These are phyloP conservation scores for Diplosphaera chodatii DNA, from an alignment of 139 green algal species.

Conservation along the genomic window DNA sequence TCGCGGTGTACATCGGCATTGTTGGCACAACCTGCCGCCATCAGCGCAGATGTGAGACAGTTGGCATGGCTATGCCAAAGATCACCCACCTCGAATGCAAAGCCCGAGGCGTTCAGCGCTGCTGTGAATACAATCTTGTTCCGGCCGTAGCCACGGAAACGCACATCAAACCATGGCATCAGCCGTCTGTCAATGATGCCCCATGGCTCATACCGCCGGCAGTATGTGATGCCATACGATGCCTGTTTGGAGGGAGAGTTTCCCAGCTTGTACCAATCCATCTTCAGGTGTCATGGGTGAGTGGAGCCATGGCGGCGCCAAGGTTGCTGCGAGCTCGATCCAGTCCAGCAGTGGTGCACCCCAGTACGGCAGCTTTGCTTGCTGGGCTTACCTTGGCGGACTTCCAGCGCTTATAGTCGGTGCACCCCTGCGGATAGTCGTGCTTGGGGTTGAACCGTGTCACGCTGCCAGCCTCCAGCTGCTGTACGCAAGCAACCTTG, in stretches of 20 bases:
- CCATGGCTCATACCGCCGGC: slow-evolving; percentile 10
- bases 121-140: slow-evolving; percentile 1
- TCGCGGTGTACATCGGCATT: no score
- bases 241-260: neutral
- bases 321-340: neutral
- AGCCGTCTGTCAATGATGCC: slow-evolving; percentile 3
- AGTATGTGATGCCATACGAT: neutral
- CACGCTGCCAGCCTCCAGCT: neutral
- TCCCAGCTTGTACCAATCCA: no score
- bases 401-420: neutral
- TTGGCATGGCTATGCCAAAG: no score
- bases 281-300: no score
- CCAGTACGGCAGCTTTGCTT: no score
- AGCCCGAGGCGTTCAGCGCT: neutral
- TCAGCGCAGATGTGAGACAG: no score
- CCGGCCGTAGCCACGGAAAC: neutral
- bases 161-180: neutral
- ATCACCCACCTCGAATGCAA: neutral
- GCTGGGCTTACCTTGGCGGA: neutral
- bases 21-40: no score
- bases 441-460: neutral
- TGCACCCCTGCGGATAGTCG: neutral
- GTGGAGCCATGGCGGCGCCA: no score
- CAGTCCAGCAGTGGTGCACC: no score
- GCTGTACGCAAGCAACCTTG: neutral